phyloP scores from a whole-genome alignment of 805 yeast species.

The Candida insectalens region DNA sequence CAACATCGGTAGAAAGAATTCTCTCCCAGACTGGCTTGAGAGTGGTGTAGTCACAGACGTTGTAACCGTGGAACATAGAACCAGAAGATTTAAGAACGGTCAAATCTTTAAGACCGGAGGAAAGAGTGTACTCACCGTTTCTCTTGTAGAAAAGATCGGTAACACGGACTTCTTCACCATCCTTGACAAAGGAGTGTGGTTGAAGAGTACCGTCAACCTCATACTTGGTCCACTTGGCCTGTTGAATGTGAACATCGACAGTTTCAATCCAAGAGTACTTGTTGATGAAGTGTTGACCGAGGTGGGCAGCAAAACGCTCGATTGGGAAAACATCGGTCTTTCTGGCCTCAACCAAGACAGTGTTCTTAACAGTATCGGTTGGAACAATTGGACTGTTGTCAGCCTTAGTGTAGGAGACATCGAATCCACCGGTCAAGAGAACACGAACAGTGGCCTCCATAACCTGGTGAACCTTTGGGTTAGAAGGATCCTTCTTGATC shows the following conservation, averaged over 20 bases:
- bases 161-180: slow-evolving; percentile 73
- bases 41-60: slow-evolving; percentile 83
- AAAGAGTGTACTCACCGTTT: slow-evolving; percentile 43
- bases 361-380: slow-evolving; percentile 89
- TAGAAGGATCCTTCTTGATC: slow-evolving; percentile 66
- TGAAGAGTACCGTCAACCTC: slow-evolving; percentile 69
- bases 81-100: slow-evolving; percentile 87
- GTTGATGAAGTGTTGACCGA: slow-evolving; percentile 70
- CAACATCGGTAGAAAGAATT: slow-evolving; percentile 79
- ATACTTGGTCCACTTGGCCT: slow-evolving; percentile 69
- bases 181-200: slow-evolving; percentile 77
- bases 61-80: slow-evolving; percentile 84
- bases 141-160: slow-evolving; percentile 44
- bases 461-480: slow-evolving; percentile 71
- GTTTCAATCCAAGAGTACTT: slow-evolving; percentile 75
- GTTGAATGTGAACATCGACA: slow-evolving; percentile 55
- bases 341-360: slow-evolving; percentile 76
- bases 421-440: slow-evolving; percentile 71
- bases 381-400: slow-evolving; percentile 88
- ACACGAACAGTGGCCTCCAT: slow-evolving; percentile 78
- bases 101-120: slow-evolving; percentile 67
- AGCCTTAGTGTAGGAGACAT: slow-evolving; percentile 74
- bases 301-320: slow-evolving; percentile 79
- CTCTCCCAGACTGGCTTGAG: slow-evolving; percentile 77
- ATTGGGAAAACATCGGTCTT: slow-evolving; percentile 81